Conservation (phyloP, 208 protist genomes). For the Angomonas deanei region DNA sequence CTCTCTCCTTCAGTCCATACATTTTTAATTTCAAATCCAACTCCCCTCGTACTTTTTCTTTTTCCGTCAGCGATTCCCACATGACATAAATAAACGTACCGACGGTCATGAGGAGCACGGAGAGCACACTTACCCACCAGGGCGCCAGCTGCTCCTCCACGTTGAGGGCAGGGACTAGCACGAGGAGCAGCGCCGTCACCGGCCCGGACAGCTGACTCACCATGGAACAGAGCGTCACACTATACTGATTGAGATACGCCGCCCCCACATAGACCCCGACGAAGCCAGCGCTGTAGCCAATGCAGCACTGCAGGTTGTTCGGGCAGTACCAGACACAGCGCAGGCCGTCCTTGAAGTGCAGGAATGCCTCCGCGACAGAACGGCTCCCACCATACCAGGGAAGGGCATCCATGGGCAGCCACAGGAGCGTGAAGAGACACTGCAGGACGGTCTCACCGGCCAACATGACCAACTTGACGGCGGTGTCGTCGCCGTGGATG, state of each 20-base stretch:
- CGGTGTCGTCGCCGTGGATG: conserved; percentile 28
- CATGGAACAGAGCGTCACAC: conserved; percentile 61
- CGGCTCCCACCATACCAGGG: conserved; percentile 47
- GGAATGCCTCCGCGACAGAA: conserved; percentile 24
- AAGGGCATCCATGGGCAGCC: conserved; percentile 47
- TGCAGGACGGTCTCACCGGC: conserved; percentile 36
- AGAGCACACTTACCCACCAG: conserved; percentile 35
- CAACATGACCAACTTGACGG: conserved; percentile 61
- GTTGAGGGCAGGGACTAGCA: conserved; percentile 40
- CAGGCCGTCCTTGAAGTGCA: conserved; percentile 13
- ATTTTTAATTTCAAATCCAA: conserved; percentile 27
- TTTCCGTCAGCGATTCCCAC: conserved; percentile 35
- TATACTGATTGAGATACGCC: conserved; percentile 61
- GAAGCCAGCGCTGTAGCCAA: conserved; percentile 45
- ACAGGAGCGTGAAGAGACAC: conserved; percentile 18
- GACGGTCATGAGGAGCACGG: conserved; percentile 19
- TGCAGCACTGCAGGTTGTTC: conserved; percentile 31
- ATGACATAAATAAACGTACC: conserved; percentile 44
- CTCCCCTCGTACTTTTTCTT: conserved; percentile 33
- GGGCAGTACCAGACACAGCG: conserved; percentile 14
- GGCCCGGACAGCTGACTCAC: conserved; percentile 49
- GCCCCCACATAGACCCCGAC: conserved; percentile 38
- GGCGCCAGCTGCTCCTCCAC: conserved; percentile 4
- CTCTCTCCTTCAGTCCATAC: neutral
- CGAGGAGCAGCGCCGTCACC: conserved; percentile 42